Conservation (phyloP, 305 asterid genomes). For the Fraxinus albicans region DNA sequence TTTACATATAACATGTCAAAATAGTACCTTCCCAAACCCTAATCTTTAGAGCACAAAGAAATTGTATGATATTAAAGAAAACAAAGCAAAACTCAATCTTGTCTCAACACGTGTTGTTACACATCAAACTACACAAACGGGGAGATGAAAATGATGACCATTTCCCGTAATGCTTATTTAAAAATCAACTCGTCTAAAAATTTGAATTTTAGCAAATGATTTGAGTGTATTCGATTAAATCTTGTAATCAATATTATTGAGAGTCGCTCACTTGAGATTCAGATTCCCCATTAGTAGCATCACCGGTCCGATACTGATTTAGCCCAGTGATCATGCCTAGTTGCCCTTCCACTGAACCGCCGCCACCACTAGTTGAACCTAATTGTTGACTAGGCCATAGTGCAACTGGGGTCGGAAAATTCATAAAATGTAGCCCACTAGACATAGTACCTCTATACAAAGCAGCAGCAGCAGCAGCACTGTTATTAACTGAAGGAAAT, state of each 20-base stretch:
- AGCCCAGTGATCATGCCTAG: conserved; percentile 40
- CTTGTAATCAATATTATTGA: conserved; percentile 37
- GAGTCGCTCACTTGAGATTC: conserved; percentile 81
- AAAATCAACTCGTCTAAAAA: conserved; percentile 26
- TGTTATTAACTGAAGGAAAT: conserved; percentile 43
- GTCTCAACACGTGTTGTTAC: conserved; percentile 50
- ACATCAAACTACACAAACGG: conserved; percentile 46
- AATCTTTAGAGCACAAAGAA: conserved; percentile 42
- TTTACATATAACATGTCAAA: conserved; percentile 14
- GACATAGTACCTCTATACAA: conserved; percentile 71
- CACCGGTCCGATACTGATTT: conserved; percentile 44
- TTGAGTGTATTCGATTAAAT: not conserved
- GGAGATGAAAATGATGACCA: not conserved
- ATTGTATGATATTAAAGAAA: not conserved
- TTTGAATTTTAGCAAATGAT: not conserved
- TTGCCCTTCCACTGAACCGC: conserved; percentile 40
- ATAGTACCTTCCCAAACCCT: conserved; percentile 53
- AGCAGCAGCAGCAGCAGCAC: conserved; percentile 56
- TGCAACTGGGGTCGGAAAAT: conserved; percentile 47
- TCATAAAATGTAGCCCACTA: conserved; percentile 55
- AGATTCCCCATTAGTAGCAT: conserved; percentile 26
- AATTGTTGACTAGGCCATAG: conserved; percentile 44
- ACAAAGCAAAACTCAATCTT: conserved; percentile 28
- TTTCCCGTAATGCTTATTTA: not conserved
- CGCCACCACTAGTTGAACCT: not conserved